Evolutionary conservation across 1,139 yeast species (phyloP), one percentile per base, ranked within the genome.

Genomic region (Diutina catenulata): DNA sequence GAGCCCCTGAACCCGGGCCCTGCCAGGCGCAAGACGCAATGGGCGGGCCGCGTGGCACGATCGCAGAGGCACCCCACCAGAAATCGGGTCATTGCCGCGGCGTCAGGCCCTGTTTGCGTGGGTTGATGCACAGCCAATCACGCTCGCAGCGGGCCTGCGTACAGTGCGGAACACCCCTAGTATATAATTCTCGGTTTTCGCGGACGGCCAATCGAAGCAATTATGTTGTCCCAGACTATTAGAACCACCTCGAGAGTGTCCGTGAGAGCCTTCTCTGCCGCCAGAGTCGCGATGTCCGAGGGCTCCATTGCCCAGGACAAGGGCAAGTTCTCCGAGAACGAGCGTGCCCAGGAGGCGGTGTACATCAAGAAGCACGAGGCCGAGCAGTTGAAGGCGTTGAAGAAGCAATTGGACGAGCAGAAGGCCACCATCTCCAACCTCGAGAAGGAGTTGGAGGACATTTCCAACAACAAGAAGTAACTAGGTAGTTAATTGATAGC

Each of bases 321-420:
- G 40, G 59, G 60, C 46, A 49, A 64, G 24, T 65, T 66, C 52
- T 48, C 55, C 45, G 70, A 66, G 42, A 64, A 60, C 50, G 72
- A 67, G 56, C 62, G 52, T 44, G 72, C 71, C 40, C 61, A 63
- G 49, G 73, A 67, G 52, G 56, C 52, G 43, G 60, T 58, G 38
- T 67, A 65, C 56, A 53, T 67, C 45, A 67, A 55, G 51, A 61
- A 65, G 52, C 71, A 65, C 47, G 72, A 67, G 56, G 62, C 64
- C 40, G 72, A 66, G 52, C 71, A 66, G 59, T 67, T 67, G 56
- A 62, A 59, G 52, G 59, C 57, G 39, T 66, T 67, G 53, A 67
- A 51, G 48, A 70, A 64, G 47, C 59, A 64, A 53, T 62, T 67
- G 52, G 62, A 60, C 42, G 51, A 65, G 48, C 72, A 65, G 52